Evolutionary conservation across 1,284 basidiomycete species (phyloP).

Genomic region (Cryptococcus floricola): DNA sequence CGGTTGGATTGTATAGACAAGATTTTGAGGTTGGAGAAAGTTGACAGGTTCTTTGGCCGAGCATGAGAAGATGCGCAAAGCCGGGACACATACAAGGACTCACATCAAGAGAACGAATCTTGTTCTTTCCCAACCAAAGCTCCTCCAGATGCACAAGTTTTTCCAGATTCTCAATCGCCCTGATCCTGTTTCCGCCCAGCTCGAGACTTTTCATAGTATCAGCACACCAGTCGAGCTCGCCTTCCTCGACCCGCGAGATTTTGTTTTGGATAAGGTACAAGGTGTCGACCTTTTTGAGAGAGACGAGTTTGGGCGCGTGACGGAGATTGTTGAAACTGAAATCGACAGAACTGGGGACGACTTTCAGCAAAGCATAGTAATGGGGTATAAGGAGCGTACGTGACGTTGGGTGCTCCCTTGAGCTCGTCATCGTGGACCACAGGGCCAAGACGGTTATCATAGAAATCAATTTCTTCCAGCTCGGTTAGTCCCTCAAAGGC

Average conservation of each 20-base stretch:
- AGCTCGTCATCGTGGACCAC: conserved; percentile 60
- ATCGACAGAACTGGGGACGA: conserved; percentile 69
- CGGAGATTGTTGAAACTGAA: conserved; percentile 91
- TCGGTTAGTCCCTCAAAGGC: conserved; percentile 63
- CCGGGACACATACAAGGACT: conserved; percentile 21
- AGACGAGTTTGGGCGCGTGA: conserved; percentile 58
- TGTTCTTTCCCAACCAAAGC: conserved; percentile 97
- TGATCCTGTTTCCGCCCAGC: conserved; percentile 84
- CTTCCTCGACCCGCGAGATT: conserved; percentile 70
- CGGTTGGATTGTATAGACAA: conserved; percentile 90
- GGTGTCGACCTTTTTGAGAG: conserved; percentile 58
- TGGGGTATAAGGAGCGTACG: conserved; percentile 55
- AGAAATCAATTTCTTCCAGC: conserved; percentile 86
- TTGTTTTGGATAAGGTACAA: conserved; percentile 97
- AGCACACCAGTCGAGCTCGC: conserved; percentile 58
- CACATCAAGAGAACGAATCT: conserved; percentile 82
- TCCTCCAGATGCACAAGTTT: conserved; percentile 78
- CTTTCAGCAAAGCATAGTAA: neutral
- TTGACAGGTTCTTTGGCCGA: conserved; percentile 53
- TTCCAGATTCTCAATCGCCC: conserved; percentile 87
- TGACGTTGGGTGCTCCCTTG: conserved; percentile 60
- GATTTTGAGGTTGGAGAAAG: conserved; percentile 68
- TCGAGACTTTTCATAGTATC: conserved; percentile 76
- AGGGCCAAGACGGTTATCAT: conserved; percentile 86
- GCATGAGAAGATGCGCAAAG: conserved; percentile 3